Base-by-base conservation (phyloP, 306 rosid genomes). In the Delonix regia region DNA sequence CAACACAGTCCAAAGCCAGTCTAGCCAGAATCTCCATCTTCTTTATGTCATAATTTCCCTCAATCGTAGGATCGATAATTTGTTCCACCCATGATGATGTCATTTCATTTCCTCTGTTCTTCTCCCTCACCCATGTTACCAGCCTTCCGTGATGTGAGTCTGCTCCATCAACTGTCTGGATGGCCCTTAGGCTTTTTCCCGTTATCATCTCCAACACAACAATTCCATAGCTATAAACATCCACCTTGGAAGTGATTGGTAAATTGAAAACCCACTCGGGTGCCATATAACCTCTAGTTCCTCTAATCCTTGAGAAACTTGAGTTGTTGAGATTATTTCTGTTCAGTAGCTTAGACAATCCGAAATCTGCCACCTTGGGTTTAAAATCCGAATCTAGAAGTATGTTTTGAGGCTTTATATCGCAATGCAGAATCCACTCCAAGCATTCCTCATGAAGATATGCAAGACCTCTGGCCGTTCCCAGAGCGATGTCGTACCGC, bases 281-380 rank as follows among this genome's bases (percentile, higher is more conserved):
- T 24, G 91, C 88, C 81, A 87, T 85, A 21, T 84, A 85, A 2
- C 87, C 90, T 62, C 89, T 81, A 0, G 86, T 88, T 38, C 89
- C 89, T 82, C 92, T 65, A 13, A 84, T 86, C 56, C 68, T 77
- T 0, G 89, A 88, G 67, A 89, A 83, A 28, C 72, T 69, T 8
- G 75, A 34, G 44, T 82, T 69, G n/a, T 28, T 48, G 2, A 25
- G 61, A n/a, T 62, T 71, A 33, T 70, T 77, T 57, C 88, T 74
- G 14, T 55, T 21, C 5, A 55, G 30, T 8, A 22, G 61, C 24
- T 21, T 21, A 22, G 61, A 55, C 30, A 55, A 55, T 7, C 56
- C 56, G n/a, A 51, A 51, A 51, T 51, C 56, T 51, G 56, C 22
- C 9, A 51, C 56, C 24, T 51, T 51, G 22, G 56, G 56, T 51